These are phyloP conservation scores for Penicillium psychrosexuale DNA, from an alignment of 2,329 filamentous ascomycete species.

Conservation along the genomic window DNA sequence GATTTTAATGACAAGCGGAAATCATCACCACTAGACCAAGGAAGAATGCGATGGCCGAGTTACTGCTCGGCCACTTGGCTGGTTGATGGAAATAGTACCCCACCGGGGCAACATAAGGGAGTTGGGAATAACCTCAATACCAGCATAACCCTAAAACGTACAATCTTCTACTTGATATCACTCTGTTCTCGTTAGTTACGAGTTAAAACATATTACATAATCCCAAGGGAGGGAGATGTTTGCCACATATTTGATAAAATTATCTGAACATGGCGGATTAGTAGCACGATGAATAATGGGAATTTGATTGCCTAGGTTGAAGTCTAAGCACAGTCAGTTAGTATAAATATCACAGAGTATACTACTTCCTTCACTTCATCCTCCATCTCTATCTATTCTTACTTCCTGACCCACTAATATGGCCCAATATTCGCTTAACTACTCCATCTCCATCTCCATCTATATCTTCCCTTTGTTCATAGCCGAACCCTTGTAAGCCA, in stretches of 20 bases:
- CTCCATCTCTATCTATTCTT: neutral
- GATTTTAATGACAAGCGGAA: conserved; percentile 29
- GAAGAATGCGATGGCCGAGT: conserved; percentile 22
- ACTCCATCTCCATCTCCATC: too few relatives aligned
- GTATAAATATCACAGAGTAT: neutral
- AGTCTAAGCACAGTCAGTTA: too few relatives aligned
- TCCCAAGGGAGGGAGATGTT: too few relatives aligned
- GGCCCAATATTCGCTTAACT: too few relatives aligned
- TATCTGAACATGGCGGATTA: neutral
- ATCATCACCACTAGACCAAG: conserved; percentile 32
- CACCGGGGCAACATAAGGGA: neutral
- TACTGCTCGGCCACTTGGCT: conserved; percentile 26
- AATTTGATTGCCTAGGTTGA: neutral
- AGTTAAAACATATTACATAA: too few relatives aligned
- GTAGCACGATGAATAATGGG: neutral
- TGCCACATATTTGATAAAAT: neutral
- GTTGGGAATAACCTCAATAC: neutral
- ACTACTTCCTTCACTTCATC: neutral
- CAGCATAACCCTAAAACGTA: too few relatives aligned
- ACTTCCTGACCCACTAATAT: too few relatives aligned
- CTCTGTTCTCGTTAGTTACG: too few relatives aligned
- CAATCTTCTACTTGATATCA: too few relatives aligned
- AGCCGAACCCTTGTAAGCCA: too few relatives aligned
- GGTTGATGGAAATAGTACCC: conserved; percentile 3
- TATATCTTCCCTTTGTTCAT: too few relatives aligned